These are phyloP conservation scores for Acacia pycnantha DNA, from an alignment of 331 rosid genomes.

Conservation along the genomic window DNA sequence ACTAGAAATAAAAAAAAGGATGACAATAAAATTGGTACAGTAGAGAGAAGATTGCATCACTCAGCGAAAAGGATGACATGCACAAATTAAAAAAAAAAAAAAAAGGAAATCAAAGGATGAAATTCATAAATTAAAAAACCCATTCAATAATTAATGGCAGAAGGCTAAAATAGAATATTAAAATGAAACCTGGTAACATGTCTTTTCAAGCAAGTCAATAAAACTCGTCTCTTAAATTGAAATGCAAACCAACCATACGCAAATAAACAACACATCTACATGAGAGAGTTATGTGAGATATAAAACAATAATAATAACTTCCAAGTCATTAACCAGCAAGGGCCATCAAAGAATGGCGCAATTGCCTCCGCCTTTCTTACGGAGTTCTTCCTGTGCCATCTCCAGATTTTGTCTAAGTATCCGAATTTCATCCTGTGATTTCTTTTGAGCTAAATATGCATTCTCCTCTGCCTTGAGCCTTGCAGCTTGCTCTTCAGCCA, in stretches of 20 bases:
- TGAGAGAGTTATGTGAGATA: not conserved
- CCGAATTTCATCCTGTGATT: slow-evolving; percentile 65
- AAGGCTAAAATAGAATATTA: not conserved
- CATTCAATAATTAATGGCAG: not conserved
- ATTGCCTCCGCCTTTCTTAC: slow-evolving; percentile 43
- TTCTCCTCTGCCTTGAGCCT: slow-evolving; percentile 58
- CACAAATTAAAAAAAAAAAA: too few relatives aligned
- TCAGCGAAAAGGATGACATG: not conserved
- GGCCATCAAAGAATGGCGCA: slow-evolving; percentile 63
- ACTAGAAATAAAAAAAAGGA: too few relatives aligned
- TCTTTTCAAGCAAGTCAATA: not conserved
- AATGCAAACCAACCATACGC: not conserved
- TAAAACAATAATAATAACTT: not conserved
- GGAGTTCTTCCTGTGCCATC: slow-evolving; percentile 77
- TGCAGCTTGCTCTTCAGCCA: slow-evolving; percentile 82
- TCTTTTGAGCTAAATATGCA: slow-evolving; percentile 58
- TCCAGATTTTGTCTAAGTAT: slow-evolving; percentile 63
- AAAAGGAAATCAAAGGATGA: not conserved
- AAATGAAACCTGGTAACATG: not conserved
- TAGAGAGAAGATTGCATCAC: not conserved
- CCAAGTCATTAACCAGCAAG: not conserved
- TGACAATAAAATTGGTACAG: not conserved
- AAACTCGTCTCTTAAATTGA: not conserved
- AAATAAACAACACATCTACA: not conserved
- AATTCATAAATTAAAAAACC: not conserved